Evolutionary conservation across 768 basidiomycete species (phyloP).

Genomic region (Hericium rajendrae): DNA sequence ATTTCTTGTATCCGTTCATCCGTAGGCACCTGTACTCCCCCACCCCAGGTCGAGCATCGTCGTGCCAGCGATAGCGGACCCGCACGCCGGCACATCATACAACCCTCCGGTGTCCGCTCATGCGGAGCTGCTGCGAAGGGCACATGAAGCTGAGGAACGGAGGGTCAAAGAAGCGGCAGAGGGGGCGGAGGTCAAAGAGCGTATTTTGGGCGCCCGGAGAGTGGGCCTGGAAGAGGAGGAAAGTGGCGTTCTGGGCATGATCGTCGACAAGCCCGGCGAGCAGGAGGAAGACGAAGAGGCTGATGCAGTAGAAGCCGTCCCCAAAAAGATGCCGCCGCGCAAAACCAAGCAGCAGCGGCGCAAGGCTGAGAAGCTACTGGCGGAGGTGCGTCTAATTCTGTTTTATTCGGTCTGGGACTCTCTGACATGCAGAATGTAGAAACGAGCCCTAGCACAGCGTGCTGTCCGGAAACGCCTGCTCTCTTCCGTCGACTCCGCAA

Average conservation of each 20-base stretch:
- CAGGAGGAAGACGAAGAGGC: constrained; percentile 21
- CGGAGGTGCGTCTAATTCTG: constrained; percentile 40
- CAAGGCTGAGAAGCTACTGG: constrained; percentile 52
- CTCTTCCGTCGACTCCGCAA: constrained; percentile 46
- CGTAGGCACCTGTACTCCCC: constrained; percentile 38
- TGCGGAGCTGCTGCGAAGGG: constrained; percentile 56
- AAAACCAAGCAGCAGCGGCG: constrained; percentile 62
- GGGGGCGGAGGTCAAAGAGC: constrained; percentile 42
- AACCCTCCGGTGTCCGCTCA: constrained; percentile 76
- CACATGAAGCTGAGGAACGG: constrained; percentile 56
- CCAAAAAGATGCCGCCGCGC: constrained; percentile 33
- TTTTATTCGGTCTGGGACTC: not conserved
- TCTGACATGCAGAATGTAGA: constrained; percentile 28
- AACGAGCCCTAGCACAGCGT: constrained; percentile 52
- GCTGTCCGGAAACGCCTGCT: constrained; percentile 52
- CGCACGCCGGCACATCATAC: constrained; percentile 82
- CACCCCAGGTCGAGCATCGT: constrained; percentile 46
- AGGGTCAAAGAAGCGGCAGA: constrained; percentile 44
- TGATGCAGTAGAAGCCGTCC: constrained; percentile 19
- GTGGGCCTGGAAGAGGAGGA: constrained; percentile 19
- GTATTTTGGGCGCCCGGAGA: constrained; percentile 40
- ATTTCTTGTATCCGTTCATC: not conserved
- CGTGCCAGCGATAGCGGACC: constrained; percentile 55
- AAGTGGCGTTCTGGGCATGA: constrained; percentile 56
- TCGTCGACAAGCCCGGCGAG: constrained; percentile 37